Evolutionary conservation across 805 yeast genomes (phyloP), one percentile per base, ranked within the genome.

Genomic region (Cephaloascus albidus): DNA sequence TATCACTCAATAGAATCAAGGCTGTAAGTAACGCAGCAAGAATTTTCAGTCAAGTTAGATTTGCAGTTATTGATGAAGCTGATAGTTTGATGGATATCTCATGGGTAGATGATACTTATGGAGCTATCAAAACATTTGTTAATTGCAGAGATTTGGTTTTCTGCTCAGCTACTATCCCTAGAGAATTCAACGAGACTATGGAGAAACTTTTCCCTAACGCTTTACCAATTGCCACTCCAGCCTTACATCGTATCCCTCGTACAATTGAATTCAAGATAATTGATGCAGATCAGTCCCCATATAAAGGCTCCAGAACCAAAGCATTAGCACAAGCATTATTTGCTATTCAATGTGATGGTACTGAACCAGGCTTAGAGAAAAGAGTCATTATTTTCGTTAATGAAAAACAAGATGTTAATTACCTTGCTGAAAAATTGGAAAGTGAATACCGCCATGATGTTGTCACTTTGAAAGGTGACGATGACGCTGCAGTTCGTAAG

Each of bases 111-210:
- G 79, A 76, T 37, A 85, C 96, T 2, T 70, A 76, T 44, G 57
- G 64, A 2, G 72, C 76, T 1, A 60, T 87, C 12, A 65, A 58
- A 37, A 68, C 78, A 61, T 65, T 74, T 16, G 50, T 60, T 3
- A 72, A 74, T 43, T 60, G 83, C 33, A 68, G 65, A 36, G 83
- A 85, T 44, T 57, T 87, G 18, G 70, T 89, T 1, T 75, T 90
- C 47, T 85, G 90, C 43, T 81, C 95, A 1, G 97, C 97, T 0
- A 90, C 98, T 0, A 81, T 93, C 27, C 95, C 97, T 1, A 72
- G 74, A 23, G 79, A 76, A 42, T 86, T 88, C 53, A 80, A 81
- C 41, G 72, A 72, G 40, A 72, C 82, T 1, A 60, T 89, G 40
- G 57, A 66, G 3, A 64, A 63, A 33, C 50, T 79, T 23, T 88